Conservation (phyloP, 768 basidiomycete genomes). For the Lyophyllum decastes region DNA sequence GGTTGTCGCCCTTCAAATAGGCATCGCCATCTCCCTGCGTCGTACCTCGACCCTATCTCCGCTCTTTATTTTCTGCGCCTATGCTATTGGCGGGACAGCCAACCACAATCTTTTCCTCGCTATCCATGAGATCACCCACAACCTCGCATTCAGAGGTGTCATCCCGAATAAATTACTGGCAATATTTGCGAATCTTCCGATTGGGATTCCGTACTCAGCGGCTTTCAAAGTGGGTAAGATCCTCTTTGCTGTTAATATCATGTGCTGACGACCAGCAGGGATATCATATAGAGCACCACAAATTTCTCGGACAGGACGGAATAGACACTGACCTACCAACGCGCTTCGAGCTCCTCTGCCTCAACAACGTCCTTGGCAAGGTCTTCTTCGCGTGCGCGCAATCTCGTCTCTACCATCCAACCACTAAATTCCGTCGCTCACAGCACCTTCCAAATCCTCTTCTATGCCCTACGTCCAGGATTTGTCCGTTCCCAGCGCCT, state of each 20-base stretch:
- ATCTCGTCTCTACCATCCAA: background rate
- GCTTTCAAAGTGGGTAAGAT: slow-evolving; percentile 80
- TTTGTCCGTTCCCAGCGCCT: slow-evolving; percentile 84
- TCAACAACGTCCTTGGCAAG: slow-evolving; percentile 97
- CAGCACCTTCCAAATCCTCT: slow-evolving; percentile 96
- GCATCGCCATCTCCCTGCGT: slow-evolving; percentile 63
- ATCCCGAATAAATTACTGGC: slow-evolving; percentile 85
- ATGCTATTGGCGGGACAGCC: slow-evolving; percentile 87
- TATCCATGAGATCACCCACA: slow-evolving; percentile 98
- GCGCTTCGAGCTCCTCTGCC: slow-evolving; percentile 73
- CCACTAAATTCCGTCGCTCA: background rate
- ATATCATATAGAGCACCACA: slow-evolving; percentile 97
- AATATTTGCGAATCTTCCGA: slow-evolving; percentile 89
- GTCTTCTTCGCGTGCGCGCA: slow-evolving; percentile 90
- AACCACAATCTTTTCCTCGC: slow-evolving; percentile 99
- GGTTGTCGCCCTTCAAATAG: slow-evolving; percentile 80
- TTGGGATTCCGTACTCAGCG: slow-evolving; percentile 92
- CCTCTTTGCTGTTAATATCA: background rate
- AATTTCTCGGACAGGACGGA: slow-evolving; percentile 92
- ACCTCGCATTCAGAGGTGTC: slow-evolving; percentile 87
- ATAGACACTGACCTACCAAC: slow-evolving; percentile 96
- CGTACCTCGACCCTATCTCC: slow-evolving; percentile 69
- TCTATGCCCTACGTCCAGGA: slow-evolving; percentile 95
- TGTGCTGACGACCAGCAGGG: slow-evolving; percentile 40
- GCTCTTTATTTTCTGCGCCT: slow-evolving; percentile 75